phyloP scores from a whole-genome alignment of 805 yeast genomes.

The Suhomyces kilbournensis region DNA sequence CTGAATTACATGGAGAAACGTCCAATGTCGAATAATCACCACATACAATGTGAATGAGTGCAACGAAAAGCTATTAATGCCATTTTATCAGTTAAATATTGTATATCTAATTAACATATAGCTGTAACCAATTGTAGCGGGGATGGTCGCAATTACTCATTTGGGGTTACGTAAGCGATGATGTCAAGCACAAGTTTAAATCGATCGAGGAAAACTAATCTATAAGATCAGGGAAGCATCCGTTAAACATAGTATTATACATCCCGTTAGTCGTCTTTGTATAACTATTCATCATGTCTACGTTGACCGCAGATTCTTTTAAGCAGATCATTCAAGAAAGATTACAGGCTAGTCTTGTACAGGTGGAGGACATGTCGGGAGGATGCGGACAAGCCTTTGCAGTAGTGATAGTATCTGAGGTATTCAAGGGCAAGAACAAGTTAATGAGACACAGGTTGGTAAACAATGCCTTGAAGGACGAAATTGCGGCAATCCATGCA shows the following conservation, averaged over 20 bases:
- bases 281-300: not conserved
- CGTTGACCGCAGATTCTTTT: conserved; percentile 40
- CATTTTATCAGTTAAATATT: not conserved
- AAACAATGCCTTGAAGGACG: conserved; percentile 75
- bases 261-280: not conserved
- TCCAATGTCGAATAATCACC: conserved; percentile 8
- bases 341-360: conserved; percentile 61
- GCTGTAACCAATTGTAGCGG: not conserved
- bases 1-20: conserved; percentile 33
- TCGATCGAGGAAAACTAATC: not conserved
- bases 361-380: conserved; percentile 72
- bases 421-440: conserved; percentile 78
- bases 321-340: conserved; percentile 50
- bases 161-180: not conserved
- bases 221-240: not conserved
- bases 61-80: not conserved
- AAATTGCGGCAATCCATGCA: conserved; percentile 86
- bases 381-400: conserved; percentile 99
- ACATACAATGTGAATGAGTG: not conserved
- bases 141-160: not conserved
- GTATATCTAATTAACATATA: not conserved
- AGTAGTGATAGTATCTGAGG: conserved; percentile 72
- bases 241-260: not conserved
- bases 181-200: not conserved
- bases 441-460: conserved; percentile 84